A percentile compares a stretch with the other conserved stretches of the same genome.
Conservation (phyloP, 352 stramenopile species). For the Pythium aristosporum region DNA sequence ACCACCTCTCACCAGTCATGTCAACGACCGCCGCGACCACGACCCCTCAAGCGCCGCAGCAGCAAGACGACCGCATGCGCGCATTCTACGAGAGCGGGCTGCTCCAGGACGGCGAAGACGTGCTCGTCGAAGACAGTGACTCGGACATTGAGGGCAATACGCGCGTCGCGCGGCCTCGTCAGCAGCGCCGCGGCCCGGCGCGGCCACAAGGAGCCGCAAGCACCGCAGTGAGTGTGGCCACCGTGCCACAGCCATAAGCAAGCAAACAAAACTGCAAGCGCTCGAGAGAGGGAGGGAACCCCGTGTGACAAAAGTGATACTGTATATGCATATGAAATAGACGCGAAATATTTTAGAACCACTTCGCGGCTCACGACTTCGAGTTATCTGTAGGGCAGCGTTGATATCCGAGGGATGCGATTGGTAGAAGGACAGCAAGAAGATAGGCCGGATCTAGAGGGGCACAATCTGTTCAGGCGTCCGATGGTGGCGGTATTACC, state of each 20-base stretch:
- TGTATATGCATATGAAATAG: background rate
- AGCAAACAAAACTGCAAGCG: background rate
- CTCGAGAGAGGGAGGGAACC: no score
- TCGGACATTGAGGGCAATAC: conserved; percentile 61
- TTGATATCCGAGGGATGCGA: background rate
- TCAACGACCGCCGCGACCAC: conserved; percentile 1
- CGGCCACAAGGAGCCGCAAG: background rate
- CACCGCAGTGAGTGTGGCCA: background rate
- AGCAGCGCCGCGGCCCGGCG: background rate
- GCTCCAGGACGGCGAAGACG: conserved; percentile 44
- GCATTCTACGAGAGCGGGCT: conserved; percentile 67
- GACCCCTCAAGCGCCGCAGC: background rate
- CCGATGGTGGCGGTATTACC: no score
- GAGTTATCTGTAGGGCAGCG: background rate
- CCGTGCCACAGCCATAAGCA: background rate
- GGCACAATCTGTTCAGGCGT: background rate
- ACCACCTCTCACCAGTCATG: background rate
- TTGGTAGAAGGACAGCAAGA: background rate
- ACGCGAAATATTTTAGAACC: background rate
- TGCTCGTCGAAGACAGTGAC: conserved; percentile 38
- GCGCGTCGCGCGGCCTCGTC: conserved; percentile 3
- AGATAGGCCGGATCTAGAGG: no score
- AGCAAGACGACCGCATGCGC: conserved; percentile 33
- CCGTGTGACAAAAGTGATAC: no score
- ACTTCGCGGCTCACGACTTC: background rate